Percentiles rank a stretch among this genome's conserved stretches.
Conservation (phyloP, 78 protist genomes). For the Tieghemostelium lacteum region DNA sequence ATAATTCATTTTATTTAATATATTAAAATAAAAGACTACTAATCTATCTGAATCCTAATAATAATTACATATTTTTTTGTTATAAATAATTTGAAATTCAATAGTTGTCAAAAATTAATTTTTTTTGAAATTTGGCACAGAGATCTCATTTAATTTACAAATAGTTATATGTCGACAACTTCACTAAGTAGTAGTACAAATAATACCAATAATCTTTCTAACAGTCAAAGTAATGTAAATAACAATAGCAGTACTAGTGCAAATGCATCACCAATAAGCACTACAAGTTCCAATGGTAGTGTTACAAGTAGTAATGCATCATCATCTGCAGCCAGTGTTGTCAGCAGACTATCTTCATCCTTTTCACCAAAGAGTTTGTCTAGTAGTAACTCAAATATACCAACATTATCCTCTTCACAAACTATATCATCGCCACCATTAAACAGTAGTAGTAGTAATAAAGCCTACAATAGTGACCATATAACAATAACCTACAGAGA, state of each 20-base stretch:
- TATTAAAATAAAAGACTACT: no score
- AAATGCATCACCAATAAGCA: neutral
- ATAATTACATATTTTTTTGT: no score
- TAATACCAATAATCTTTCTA: neutral
- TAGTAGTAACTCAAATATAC: neutral
- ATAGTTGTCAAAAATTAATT: no score
- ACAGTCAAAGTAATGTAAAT: neutral
- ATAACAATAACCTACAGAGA: slow-evolving; percentile 56
- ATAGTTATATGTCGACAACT: no score
- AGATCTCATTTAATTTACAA: no score
- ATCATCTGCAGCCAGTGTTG: neutral
- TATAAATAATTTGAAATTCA: no score
- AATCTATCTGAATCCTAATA: no score
- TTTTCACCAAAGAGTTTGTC: neutral
- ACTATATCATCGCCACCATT: slow-evolving; percentile 6
- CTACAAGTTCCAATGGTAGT: neutral
- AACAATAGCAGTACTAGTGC: neutral
- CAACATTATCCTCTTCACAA: neutral
- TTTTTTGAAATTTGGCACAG: no score
- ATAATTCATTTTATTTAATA: no score
- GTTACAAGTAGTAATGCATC: neutral
- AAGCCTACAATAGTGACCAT: slow-evolving; percentile 20
- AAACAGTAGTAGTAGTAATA: neutral
- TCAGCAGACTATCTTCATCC: neutral
- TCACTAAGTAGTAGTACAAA: no score